Percentiles rank a stretch among this genome's conserved stretches.
Evolutionary conservation across 805 yeast species (phyloP).

Genomic region (Candida anglica): DNA sequence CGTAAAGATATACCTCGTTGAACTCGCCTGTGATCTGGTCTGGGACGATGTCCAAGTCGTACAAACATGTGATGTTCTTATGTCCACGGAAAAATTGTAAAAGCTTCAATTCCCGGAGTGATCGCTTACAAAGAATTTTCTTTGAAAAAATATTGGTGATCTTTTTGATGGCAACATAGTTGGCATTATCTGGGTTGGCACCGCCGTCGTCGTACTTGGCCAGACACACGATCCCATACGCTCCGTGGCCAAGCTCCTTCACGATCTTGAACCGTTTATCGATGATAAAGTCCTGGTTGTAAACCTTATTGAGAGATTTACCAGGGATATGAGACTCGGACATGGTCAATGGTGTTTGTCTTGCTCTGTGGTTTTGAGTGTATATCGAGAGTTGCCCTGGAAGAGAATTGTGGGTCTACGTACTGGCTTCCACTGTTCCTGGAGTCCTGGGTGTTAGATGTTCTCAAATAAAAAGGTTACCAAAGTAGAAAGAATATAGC

Average conservation of each 20-base stretch:
- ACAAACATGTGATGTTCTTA: constrained; percentile 90
- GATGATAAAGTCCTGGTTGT: constrained; percentile 86
- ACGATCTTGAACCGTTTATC: constrained; percentile 85
- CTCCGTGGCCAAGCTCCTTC: constrained; percentile 96
- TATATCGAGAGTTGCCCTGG: not conserved
- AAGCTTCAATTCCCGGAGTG: constrained; percentile 84
- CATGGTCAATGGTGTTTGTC: not conserved
- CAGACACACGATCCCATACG: constrained; percentile 94
- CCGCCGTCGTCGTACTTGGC: constrained; percentile 80
- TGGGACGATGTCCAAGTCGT: constrained; percentile 90
- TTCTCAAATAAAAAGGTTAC: too few species aligned
- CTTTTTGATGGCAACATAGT: constrained; percentile 85
- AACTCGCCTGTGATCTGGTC: constrained; percentile 57
- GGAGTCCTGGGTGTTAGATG: too few species aligned
- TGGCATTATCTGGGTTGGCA: constrained; percentile 14
- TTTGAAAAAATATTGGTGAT: constrained; percentile 92
- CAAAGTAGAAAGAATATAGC: too few species aligned
- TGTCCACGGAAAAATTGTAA: constrained; percentile 93
- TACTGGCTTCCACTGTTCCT: too few species aligned
- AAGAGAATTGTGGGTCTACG: too few species aligned
- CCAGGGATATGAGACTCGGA: constrained; percentile 1
- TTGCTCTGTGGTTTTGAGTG: not conserved
- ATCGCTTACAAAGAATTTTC: constrained; percentile 86
- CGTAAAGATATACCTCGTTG: constrained; percentile 90
- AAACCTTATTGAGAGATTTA: constrained; percentile 35